Evolutionary conservation across 768 basidiomycete species (phyloP), one percentile per base, ranked within the genome.

Genomic region (Butyriboletus loyo): DNA sequence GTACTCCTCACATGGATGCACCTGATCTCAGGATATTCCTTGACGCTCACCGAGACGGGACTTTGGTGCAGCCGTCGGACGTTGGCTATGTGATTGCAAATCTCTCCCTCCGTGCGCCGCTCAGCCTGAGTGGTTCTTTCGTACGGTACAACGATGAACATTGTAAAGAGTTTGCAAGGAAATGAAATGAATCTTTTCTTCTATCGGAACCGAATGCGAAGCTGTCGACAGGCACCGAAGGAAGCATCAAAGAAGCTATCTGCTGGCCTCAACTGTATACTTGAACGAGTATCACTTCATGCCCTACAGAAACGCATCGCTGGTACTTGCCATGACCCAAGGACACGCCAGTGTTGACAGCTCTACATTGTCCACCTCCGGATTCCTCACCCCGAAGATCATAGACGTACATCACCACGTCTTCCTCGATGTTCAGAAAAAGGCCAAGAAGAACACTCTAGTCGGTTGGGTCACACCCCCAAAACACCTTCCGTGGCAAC

Each of bases 381-480:
- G 17, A 24, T 41, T 11, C 21, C 28, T 46, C 39, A 7, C 15
- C 52, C 45, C 51, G 17, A 62, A 53, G 37, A 61, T 60, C 35
- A 56, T 91, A 59, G 88, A 91, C 65, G 69, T 89, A n/a, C 88
- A 91, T 62, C 88, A 89, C 68, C 88, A 90, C 62, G 81, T 81
- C 63, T 88, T 89, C 60, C 77, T 85, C 3, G 64, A 76, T 15
- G 72, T 76, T 42, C 66, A 83, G 41, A 55, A 75, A 54, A 85
- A 87, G 59, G 67, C 61, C 25, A 69, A 69, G 24, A 67, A 67
- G 35, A 82, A 81, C 53, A 53, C 64, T 11, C 61, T 72, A 11
- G 64, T 84, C 21, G 86, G 86, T 19, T 89, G 83, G 81, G 73
- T 69, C 49, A 81, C 84, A 1, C 86, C 87, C 1, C 56, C 71